Conservation (phyloP, 2,329 filamentous ascomycete species). For the Pseudogymnoascus sp. region DNA sequence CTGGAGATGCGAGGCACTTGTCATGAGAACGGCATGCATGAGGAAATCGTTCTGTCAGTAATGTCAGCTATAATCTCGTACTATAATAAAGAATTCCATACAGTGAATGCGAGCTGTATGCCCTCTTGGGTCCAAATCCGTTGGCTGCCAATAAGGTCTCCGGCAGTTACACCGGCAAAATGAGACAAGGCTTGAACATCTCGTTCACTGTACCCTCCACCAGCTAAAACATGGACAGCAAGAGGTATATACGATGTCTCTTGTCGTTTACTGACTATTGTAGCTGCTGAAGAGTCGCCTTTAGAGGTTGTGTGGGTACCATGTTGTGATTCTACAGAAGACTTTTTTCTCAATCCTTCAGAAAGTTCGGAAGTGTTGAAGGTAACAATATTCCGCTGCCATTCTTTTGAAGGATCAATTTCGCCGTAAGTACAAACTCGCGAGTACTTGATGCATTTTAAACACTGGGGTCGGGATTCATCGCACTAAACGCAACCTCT, state of each 20-base stretch:
- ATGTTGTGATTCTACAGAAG: background rate
- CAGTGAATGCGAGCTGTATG: constrained; percentile 16
- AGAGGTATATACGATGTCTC: background rate
- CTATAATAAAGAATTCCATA: background rate
- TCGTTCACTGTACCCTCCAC: background rate
- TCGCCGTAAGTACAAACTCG: background rate
- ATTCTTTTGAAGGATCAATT: background rate
- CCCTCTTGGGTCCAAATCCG: constrained; percentile 14
- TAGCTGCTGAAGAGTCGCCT: background rate
- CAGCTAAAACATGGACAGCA: background rate
- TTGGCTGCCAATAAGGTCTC: background rate
- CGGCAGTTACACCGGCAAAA: background rate
- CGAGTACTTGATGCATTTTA: constrained; percentile 6
- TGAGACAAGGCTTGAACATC: background rate
- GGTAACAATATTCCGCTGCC: background rate
- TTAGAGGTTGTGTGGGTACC: background rate
- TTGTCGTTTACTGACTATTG: background rate
- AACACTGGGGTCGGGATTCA: background rate
- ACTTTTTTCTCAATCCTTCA: background rate
- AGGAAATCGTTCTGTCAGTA: constrained; percentile 14
- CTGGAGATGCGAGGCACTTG: constrained; percentile 8
- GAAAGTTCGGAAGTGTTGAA: background rate
- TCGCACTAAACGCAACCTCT: background rate
- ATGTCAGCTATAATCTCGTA: background rate
- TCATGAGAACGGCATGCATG: constrained; percentile 15